Conservation (phyloP, 2,329 filamentous ascomycete species). For the Ophiostoma ulmi region DNA sequence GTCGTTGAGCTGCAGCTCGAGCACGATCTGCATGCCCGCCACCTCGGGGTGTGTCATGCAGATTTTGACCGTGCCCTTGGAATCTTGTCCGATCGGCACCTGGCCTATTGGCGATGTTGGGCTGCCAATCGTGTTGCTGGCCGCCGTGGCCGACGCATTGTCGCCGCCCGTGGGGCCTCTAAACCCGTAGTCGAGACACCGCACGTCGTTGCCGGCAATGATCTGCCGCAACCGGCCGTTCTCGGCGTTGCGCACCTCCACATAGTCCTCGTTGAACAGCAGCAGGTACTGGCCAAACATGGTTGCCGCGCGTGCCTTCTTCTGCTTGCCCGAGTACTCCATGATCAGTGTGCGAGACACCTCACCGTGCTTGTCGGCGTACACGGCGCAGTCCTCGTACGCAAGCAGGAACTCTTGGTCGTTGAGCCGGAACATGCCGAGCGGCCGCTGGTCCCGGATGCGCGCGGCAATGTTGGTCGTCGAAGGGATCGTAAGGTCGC, state of each 20-base stretch:
- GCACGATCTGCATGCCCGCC: conserved; percentile 75
- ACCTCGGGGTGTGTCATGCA: conserved; percentile 91
- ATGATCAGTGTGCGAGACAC: conserved; percentile 91
- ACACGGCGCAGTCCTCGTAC: conserved; percentile 94
- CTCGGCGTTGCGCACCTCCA: conserved; percentile 94
- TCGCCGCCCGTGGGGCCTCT: conserved; percentile 51
- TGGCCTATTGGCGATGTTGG: conserved; percentile 33
- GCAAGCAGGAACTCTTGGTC: conserved; percentile 88
- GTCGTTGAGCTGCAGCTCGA: conserved; percentile 90
- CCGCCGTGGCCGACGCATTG: conserved; percentile 33
- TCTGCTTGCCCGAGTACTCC: conserved; percentile 91
- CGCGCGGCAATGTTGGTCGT: conserved; percentile 81
- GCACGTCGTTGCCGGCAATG: conserved; percentile 84
- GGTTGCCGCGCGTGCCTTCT: conserved; percentile 73
- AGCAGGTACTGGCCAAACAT: conserved; percentile 89
- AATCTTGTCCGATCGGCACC: conserved; percentile 37
- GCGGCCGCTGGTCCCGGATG: conserved; percentile 73
- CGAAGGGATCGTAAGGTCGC: conserved; percentile 68
- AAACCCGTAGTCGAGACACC: conserved; percentile 81
- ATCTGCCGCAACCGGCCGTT: conserved; percentile 92
- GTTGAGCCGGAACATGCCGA: conserved; percentile 94
- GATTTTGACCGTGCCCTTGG: conserved; percentile 80
- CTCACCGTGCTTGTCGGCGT: conserved; percentile 96
- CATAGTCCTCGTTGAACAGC: conserved; percentile 92
- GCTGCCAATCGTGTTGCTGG: conserved; percentile 20